Conservation (phyloP, 768 basidiomycete genomes). For the Panus rudis region DNA sequence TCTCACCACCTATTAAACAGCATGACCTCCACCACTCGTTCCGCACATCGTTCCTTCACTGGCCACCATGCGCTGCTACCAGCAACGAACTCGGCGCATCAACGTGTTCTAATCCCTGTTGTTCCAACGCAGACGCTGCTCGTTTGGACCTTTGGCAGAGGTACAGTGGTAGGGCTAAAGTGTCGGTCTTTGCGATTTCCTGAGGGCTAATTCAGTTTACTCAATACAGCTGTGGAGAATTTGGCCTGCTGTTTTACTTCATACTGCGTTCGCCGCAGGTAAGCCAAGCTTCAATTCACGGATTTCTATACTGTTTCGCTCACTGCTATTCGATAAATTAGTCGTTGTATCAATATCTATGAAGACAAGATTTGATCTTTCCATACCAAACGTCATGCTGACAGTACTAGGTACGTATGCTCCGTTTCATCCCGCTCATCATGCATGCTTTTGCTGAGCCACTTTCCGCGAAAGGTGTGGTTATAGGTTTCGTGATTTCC, state of each 20-base stretch:
- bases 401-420: constrained; percentile 46
- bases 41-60: constrained; percentile 21
- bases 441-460: not conserved
- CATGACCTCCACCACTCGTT: no score
- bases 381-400: constrained; percentile 50
- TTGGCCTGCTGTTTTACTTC: constrained; percentile 60
- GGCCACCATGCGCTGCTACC: constrained; percentile 21
- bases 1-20: no score
- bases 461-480: constrained; percentile 39
- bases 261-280: constrained; percentile 52
- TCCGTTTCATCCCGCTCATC: not conserved
- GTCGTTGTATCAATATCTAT: constrained; percentile 40
- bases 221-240: constrained; percentile 45
- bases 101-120: constrained; percentile 12
- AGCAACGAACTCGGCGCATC: constrained; percentile 7
- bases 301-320: not conserved
- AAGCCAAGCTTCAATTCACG: constrained; percentile 5
- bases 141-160: constrained; percentile 36
- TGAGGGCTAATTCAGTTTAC: not conserved
- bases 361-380: constrained; percentile 30
- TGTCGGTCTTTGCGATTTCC: not conserved
- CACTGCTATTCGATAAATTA: constrained; percentile 11
- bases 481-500: constrained; percentile 50
- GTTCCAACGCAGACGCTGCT: constrained; percentile 12
- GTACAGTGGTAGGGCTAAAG: constrained; percentile 31